Base-by-base conservation (phyloP, 139 green algal species). In the Trebouxia sp. region DNA sequence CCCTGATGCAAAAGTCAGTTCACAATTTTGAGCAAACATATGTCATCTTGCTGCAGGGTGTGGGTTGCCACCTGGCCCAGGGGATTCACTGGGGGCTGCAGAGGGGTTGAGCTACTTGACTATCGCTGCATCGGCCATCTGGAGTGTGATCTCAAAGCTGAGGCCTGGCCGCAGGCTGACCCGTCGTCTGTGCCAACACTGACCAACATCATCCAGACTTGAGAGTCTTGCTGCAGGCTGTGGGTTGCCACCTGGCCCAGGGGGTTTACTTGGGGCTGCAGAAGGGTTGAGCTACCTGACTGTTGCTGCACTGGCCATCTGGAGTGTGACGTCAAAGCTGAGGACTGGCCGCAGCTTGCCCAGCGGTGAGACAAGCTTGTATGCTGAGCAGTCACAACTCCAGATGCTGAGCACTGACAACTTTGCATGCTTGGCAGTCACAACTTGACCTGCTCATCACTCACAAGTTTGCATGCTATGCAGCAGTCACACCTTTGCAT, bases 251-350 rank as follows among this genome's bases (percentile, higher is more conserved):
- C 90, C 91, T 3, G 91, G 91, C 15, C 91, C 91, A 17, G 74
- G 79, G n/a, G 91, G 91, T 17, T 39, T 83, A 37, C 72, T 95
- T n/a, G 91, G 91, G 35, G 90, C 85, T 1, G 65, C 85, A n/a
- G 91, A 95, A 80, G 91, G 91, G 47, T 41, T 95, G 17, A 67
- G 38, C 20, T 95, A 94, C 80, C 86, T 94, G 11, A 75, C 62
- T 0, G 83, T 94, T 11, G 81, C 81, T 20, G 87, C 76, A 41
- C 22, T 94, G 3, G 79, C 85, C 22, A 41, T 72, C 5, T 88
- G 83, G 86, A 83, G 69, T 53, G n/a, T 87, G 8, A 14, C 41
- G 28, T 41, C 45, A 51, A 38, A 50, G 66, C 28, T 69, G 14
- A n/a, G 9, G 6, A 42, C 30, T 42, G 58, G 58, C 20, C 58